Conservation (phyloP, 495 filamentous ascomycete species). For the Trichoderma asperelloides region DNA sequence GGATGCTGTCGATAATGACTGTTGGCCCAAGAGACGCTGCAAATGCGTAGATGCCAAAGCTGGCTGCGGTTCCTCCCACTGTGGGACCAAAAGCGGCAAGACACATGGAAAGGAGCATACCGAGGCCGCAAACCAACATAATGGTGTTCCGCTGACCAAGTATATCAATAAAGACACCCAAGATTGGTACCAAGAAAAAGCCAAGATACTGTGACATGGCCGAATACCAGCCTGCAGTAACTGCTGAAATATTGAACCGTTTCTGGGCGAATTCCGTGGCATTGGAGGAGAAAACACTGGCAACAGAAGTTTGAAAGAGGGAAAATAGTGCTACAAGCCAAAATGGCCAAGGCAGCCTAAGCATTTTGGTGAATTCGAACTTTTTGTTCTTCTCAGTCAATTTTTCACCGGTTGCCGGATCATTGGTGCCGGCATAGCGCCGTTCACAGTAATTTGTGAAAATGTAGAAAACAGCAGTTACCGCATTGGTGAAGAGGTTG, state of each 20-base stretch:
- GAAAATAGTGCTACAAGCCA: conserved; percentile 34
- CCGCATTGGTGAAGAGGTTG: conserved; percentile 37
- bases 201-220: conserved; percentile 35
- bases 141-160: conserved; percentile 33
- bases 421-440: conserved; percentile 24
- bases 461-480: conserved; percentile 32
- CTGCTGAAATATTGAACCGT: conserved; percentile 30
- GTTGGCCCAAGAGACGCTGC: conserved; percentile 32
- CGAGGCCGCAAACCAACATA: conserved; percentile 31
- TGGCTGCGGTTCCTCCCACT: conserved; percentile 28
- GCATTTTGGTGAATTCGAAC: conserved; percentile 34
- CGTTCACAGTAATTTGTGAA: conserved; percentile 31
- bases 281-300: conserved; percentile 33
- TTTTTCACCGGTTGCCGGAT: conserved; percentile 30
- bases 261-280: conserved; percentile 37
- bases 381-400: conserved; percentile 39
- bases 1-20: conserved; percentile 36
- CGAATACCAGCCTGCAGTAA: conserved; percentile 39
- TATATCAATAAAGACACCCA: conserved; percentile 38
- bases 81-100: conserved; percentile 30
- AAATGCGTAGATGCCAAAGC: conserved; percentile 38
- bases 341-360: conserved; percentile 37
- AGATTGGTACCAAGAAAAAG: conserved; percentile 35
- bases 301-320: conserved; percentile 35
- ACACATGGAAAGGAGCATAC: conserved; percentile 33